Conservation (phyloP, 1,284 basidiomycete species). For the Cutaneotrichosporon cyanovorans region DNA sequence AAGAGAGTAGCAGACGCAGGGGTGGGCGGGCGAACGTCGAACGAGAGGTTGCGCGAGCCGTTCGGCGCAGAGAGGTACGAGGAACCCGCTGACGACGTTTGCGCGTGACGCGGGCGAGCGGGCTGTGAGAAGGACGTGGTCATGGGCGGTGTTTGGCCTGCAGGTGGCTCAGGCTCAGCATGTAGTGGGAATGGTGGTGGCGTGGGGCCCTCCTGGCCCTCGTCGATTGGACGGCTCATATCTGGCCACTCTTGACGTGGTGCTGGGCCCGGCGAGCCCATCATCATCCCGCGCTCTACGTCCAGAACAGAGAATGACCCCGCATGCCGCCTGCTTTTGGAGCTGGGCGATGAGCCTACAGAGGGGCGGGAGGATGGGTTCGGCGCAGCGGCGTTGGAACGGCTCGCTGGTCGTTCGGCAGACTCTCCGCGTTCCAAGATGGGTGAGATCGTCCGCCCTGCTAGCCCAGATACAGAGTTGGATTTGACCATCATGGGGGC, state of each 20-base stretch:
- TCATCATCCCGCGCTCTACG: slow-evolving; percentile 73
- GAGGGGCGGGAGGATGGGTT: slow-evolving; percentile 4
- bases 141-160: slow-evolving; percentile 13
- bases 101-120: slow-evolving; percentile 21
- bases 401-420: background rate
- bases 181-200: slow-evolving; percentile 15
- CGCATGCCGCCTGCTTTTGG: slow-evolving; percentile 67
- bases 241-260: slow-evolving; percentile 15
- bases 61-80: slow-evolving; percentile 7
- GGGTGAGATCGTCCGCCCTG: slow-evolving; percentile 43
- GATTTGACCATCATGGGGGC: slow-evolving; percentile 17
- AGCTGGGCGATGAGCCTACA: slow-evolving; percentile 17
- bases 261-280: slow-evolving; percentile 50
- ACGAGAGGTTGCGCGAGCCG: slow-evolving; percentile 28
- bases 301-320: slow-evolving; percentile 89
- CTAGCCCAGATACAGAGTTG: slow-evolving; percentile 13
- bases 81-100: slow-evolving; percentile 33
- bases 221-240: slow-evolving; percentile 6
- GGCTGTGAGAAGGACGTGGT: slow-evolving; percentile 17
- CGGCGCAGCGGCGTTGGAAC: background rate
- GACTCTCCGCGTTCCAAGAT: slow-evolving; percentile 27
- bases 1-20: slow-evolving; percentile 42
- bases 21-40: slow-evolving; percentile 42
- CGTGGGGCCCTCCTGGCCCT: slow-evolving; percentile 7
- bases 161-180: slow-evolving; percentile 11